Evolutionary conservation across 306 rosid genomes (phyloP).

Genomic region (Mimosa pudica): DNA sequence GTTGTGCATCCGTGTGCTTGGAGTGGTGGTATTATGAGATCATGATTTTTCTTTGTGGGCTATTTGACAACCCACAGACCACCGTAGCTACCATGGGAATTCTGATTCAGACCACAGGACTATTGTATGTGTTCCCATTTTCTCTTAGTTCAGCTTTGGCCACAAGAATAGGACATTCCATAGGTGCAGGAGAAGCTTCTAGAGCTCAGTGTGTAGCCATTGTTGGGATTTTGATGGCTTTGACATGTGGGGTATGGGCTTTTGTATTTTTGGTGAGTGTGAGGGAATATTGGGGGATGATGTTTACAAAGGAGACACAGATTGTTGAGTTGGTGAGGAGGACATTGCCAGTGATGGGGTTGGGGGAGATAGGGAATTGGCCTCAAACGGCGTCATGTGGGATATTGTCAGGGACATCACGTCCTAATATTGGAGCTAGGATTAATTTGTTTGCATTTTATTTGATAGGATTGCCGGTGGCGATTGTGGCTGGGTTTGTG

Average conservation of each 20-base stretch:
- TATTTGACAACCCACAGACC: constrained; percentile 67
- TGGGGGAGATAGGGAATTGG: constrained; percentile 76
- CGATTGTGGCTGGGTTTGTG: constrained; percentile 52
- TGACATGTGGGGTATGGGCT: constrained; percentile 48
- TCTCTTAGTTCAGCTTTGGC: constrained; percentile 64
- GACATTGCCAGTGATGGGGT: constrained; percentile 71
- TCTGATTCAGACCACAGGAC: constrained; percentile 81
- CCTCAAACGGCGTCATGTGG: constrained; percentile 89
- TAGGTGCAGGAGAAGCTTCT: constrained; percentile 75
- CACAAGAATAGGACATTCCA: constrained; percentile 72
- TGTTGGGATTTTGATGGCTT: constrained; percentile 58
- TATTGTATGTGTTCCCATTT: constrained; percentile 71
- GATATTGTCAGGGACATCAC: constrained; percentile 69
- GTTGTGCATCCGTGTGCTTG: constrained; percentile 74
- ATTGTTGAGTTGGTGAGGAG: constrained; percentile 60
- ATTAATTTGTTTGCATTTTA: constrained; percentile 85
- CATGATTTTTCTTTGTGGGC: constrained; percentile 83
- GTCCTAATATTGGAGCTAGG: constrained; percentile 79
- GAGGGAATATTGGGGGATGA: constrained; percentile 59
- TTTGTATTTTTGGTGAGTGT: constrained; percentile 43
- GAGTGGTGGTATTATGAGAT: constrained; percentile 99
- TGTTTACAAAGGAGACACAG: constrained; percentile 72
- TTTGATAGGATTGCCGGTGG: constrained; percentile 73
- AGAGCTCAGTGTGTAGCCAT: constrained; percentile 62
- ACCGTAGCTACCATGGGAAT: constrained; percentile 91